Evolutionary conservation across 768 basidiomycete genomes (phyloP).

Genomic region (Trametes gibbosa): DNA sequence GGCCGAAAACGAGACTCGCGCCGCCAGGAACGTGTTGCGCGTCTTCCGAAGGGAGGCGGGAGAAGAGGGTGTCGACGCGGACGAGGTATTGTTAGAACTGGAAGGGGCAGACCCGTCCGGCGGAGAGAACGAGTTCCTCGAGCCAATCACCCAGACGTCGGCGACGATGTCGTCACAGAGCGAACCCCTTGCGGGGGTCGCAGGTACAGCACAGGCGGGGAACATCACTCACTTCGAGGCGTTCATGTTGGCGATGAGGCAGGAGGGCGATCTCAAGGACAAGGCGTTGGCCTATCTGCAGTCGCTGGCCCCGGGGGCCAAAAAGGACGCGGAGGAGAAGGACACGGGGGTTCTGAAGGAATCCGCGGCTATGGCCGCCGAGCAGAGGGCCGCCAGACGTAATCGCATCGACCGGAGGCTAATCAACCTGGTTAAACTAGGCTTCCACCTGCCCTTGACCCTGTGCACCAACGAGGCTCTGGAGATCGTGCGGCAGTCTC

Average conservation of each 20-base stretch:
- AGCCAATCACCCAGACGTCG: too few relatives aligned
- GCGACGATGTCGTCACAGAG: too few relatives aligned
- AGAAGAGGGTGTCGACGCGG: neutral
- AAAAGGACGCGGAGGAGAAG: neutral
- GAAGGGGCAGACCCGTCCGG: neutral
- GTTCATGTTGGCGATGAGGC: neutral
- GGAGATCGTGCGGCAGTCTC: neutral
- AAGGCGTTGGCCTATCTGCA: neutral
- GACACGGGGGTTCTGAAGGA: neutral
- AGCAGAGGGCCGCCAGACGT: neutral
- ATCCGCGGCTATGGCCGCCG: neutral
- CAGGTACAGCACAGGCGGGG: neutral
- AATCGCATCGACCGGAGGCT: neutral
- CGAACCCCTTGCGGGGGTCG: neutral
- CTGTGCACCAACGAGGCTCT: constrained; percentile 5
- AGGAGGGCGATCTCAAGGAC: neutral
- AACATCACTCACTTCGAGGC: neutral
- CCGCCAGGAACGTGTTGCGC: neutral
- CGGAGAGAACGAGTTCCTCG: neutral
- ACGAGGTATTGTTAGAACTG: neutral
- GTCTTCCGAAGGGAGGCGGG: neutral
- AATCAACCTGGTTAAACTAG: neutral
- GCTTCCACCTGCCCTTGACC: constrained; percentile 2
- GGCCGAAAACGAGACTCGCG: neutral
- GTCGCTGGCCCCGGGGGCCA: neutral